Conservation (phyloP, 495 filamentous ascomycete genomes). For the Trichoderma virens region DNA sequence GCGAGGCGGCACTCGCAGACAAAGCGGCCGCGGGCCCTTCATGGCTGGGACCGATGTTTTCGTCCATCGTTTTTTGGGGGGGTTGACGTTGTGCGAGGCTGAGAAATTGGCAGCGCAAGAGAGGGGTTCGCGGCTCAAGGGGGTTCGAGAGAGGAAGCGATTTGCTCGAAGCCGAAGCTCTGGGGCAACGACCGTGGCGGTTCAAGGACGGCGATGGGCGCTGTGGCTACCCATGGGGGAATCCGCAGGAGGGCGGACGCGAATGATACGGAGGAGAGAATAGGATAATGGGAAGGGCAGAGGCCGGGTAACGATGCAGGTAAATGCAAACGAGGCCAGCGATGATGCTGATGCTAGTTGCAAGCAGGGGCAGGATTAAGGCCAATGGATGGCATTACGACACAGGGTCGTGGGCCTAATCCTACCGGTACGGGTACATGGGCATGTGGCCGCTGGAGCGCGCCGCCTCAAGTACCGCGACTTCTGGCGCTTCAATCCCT, state of each 20-base stretch:
- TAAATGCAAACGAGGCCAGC: neutral
- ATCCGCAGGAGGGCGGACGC: neutral
- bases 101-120: neutral
- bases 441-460: too few relatives aligned
- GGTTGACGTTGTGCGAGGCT: neutral
- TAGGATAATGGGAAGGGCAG: neutral
- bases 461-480: too few relatives aligned
- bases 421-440: neutral
- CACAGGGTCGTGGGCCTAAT: neutral
- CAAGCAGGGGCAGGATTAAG: neutral
- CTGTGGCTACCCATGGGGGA: constrained; percentile 5
- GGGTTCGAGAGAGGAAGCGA: neutral
- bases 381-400: neutral
- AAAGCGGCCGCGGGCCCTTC: constrained; percentile 17
- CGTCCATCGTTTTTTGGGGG: constrained; percentile 22
- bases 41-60: constrained; percentile 19
- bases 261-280: neutral
- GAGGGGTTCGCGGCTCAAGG: neutral
- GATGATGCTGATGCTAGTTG: neutral
- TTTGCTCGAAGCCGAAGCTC: neutral
- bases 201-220: neutral
- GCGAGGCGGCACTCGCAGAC: constrained; percentile 17
- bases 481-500: too few relatives aligned
- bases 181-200: neutral
- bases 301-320: neutral